Percentiles rank a stretch among this genome's conserved stretches.
phyloP scores from a whole-genome alignment of 108 stramenopile species.

The Cyclotella choctawhatcheeana region DNA sequence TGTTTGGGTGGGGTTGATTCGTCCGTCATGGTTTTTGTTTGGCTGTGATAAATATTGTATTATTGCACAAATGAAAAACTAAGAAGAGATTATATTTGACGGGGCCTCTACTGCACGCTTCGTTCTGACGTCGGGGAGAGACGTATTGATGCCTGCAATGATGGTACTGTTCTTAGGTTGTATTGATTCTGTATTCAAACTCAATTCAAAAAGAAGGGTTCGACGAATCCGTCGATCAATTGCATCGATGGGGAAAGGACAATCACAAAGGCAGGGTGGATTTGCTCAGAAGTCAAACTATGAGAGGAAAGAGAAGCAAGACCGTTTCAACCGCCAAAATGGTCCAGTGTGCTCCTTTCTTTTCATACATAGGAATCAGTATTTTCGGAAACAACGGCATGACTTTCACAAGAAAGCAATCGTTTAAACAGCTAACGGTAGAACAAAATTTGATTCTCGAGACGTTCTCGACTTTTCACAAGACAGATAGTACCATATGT shows the following conservation, averaged over 20 bases:
- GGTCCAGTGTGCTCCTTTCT: too few species aligned
- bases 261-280: not conserved
- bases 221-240: not conserved
- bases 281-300: not conserved
- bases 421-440: too few species aligned
- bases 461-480: too few species aligned
- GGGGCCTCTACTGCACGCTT: not conserved
- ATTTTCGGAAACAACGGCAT: too few species aligned
- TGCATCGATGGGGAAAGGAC: not conserved
- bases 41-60: not conserved
- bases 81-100: not conserved
- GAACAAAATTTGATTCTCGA: too few species aligned
- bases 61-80: not conserved
- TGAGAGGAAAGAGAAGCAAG: not conserved
- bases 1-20: not conserved
- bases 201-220: too few species aligned
- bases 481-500: too few species aligned
- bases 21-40: not conserved
- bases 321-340: conserved; percentile 25
- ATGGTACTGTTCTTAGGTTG: not conserved
- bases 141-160: not conserved
- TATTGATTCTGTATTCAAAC: not conserved
- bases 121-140: not conserved
- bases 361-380: too few species aligned
- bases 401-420: too few species aligned